Evolutionary conservation across 2,329 filamentous ascomycete genomes (phyloP).

Genomic region (Thielaviopsis populi): DNA sequence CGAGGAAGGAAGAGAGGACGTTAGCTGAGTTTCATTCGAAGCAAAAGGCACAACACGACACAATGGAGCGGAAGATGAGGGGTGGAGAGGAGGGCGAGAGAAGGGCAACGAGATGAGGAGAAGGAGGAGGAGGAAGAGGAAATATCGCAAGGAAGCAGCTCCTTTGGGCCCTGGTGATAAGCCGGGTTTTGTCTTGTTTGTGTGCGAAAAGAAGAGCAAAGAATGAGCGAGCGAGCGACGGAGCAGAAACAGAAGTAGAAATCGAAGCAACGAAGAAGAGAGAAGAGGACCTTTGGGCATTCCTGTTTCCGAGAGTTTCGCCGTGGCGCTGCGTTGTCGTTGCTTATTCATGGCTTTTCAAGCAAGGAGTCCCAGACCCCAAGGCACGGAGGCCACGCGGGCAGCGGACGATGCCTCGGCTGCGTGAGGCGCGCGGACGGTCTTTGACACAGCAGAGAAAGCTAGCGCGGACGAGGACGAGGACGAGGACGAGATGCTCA

Average conservation of each 20-base stretch:
- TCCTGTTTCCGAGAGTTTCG: not conserved
- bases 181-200: not conserved
- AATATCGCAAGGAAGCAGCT: not conserved
- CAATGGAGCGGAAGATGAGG: not conserved
- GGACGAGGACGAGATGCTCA: not conserved
- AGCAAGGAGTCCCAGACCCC: not conserved
- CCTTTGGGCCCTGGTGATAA: not conserved
- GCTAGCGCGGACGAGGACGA: not conserved
- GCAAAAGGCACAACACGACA: not conserved
- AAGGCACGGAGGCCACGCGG: too few species aligned
- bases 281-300: not conserved
- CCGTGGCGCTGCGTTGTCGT: not conserved
- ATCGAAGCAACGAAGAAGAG: not conserved
- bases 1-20: not conserved
- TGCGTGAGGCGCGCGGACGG: too few species aligned
- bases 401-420: too few species aligned
- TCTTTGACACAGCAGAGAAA: too few species aligned
- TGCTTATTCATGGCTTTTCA: not conserved
- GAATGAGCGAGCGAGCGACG: not conserved
- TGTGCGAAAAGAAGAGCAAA: not conserved
- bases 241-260: not conserved
- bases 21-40: not conserved
- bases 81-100: not conserved
- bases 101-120: not conserved
- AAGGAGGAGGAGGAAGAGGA: not conserved